Evolutionary conservation across 208 protist species (phyloP).

Genomic region (Crithidia thermophila): DNA sequence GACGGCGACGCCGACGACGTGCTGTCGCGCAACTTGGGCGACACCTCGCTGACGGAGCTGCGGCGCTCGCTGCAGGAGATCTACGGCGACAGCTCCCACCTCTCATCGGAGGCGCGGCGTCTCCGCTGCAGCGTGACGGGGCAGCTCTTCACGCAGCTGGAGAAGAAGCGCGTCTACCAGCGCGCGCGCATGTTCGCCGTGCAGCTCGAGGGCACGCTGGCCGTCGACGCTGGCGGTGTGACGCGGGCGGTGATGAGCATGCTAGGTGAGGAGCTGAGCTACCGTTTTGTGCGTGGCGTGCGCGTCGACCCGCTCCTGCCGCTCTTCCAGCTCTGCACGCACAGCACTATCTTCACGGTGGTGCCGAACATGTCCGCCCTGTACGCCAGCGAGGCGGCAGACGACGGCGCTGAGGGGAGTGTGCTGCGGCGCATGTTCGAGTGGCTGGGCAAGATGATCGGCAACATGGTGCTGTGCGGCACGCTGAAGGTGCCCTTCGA

Average conservation of each 20-base stretch:
- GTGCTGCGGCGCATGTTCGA: constrained; percentile 51
- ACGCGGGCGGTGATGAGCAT: constrained; percentile 85
- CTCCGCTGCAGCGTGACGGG: constrained; percentile 43
- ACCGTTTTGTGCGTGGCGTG: constrained; percentile 43
- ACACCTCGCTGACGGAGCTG: not conserved
- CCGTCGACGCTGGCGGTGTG: constrained; percentile 82
- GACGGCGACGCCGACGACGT: not conserved
- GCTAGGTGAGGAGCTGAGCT: constrained; percentile 87
- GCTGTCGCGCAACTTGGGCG: not conserved
- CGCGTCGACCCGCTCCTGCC: constrained; percentile 76
- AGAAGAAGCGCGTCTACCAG: constrained; percentile 65
- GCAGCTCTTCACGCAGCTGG: constrained; percentile 78
- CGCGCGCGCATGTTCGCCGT: constrained; percentile 84
- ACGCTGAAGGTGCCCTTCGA: constrained; percentile 71
- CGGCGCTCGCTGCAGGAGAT: constrained; percentile 9
- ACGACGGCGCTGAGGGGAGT: constrained; percentile 41
- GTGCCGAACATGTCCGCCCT: constrained; percentile 84
- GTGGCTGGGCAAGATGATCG: constrained; percentile 89
- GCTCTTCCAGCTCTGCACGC: constrained; percentile 75
- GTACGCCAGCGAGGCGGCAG: constrained; percentile 39
- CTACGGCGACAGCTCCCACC: constrained; percentile 3
- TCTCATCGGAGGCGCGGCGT: constrained; percentile 9
- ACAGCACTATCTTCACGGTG: constrained; percentile 84
- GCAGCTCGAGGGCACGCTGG: constrained; percentile 58
- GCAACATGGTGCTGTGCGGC: constrained; percentile 85